These are phyloP conservation scores for Lophiotrema nucula DNA, from an alignment of 495 filamentous ascomycete species.

Conservation along the genomic window DNA sequence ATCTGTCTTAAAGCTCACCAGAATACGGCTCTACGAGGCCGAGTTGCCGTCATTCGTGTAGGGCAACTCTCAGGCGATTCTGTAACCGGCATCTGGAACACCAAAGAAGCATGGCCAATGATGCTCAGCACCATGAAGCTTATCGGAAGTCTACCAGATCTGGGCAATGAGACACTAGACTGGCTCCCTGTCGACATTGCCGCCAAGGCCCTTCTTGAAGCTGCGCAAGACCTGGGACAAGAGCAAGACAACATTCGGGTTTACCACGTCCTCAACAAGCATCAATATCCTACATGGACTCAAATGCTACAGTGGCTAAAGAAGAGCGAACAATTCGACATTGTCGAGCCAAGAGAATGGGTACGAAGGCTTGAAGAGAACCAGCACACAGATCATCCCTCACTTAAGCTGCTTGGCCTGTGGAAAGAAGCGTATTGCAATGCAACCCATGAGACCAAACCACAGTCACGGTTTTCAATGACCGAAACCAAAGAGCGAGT, in stretches of 20 bases:
- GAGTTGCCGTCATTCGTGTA: conserved; percentile 50
- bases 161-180: conserved; percentile 48
- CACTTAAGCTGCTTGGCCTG: conserved; percentile 47
- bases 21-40: conserved; percentile 28
- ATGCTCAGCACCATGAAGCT: conserved; percentile 52
- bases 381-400: conserved; percentile 38
- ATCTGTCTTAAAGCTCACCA: conserved; percentile 43
- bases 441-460: conserved; percentile 17
- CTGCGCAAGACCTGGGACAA: conserved; percentile 30
- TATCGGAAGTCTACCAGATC: conserved; percentile 52
- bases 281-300: conserved; percentile 46
- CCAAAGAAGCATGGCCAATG: conserved; percentile 62
- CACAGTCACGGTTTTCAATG: conserved; percentile 38
- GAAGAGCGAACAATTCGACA: conserved; percentile 38
- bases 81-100: conserved; percentile 58
- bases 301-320: conserved; percentile 48
- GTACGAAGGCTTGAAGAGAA: conserved; percentile 41
- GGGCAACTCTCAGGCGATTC: conserved; percentile 61
- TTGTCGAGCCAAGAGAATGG: conserved; percentile 46
- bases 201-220: conserved; percentile 50
- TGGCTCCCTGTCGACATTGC: conserved; percentile 62
- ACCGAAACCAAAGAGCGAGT: conserved; percentile 37
- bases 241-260: conserved; percentile 22
- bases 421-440: conserved; percentile 47
- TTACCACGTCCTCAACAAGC: conserved; percentile 53